phyloP scores from a whole-genome alignment of 495 filamentous ascomycete species.

The Cercophora newfieldiana region DNA sequence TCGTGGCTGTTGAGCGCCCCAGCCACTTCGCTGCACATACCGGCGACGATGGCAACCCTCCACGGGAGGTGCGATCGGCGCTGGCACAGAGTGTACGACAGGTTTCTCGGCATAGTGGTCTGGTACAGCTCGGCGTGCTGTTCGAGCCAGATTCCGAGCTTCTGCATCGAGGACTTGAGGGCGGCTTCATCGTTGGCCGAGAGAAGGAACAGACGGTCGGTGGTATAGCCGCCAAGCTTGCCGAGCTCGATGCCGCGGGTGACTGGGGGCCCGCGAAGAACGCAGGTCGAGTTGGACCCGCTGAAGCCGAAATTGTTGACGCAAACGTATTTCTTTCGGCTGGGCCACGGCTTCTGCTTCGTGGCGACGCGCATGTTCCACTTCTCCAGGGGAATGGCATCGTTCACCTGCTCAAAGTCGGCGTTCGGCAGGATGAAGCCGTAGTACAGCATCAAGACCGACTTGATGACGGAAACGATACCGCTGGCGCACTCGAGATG shows the following conservation, averaged over 20 bases:
- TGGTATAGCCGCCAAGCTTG: constrained; percentile 33
- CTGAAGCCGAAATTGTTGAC: constrained; percentile 54
- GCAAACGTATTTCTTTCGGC: constrained; percentile 41
- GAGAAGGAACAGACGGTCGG: constrained; percentile 46
- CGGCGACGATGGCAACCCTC: constrained; percentile 42
- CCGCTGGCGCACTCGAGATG: constrained; percentile 60
- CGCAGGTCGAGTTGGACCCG: constrained; percentile 44
- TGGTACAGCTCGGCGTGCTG: constrained; percentile 54
- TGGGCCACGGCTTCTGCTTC: constrained; percentile 36
- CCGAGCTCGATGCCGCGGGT: constrained; percentile 37
- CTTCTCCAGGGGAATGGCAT: constrained; percentile 47
- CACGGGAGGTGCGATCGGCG: constrained; percentile 45
- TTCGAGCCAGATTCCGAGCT: constrained; percentile 50
- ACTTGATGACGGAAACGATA: constrained; percentile 60
- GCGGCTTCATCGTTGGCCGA: constrained; percentile 51
- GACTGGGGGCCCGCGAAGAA: constrained; percentile 38
- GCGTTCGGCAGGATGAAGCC: constrained; percentile 53
- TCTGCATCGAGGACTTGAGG: constrained; percentile 38
- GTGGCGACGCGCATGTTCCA: constrained; percentile 40
- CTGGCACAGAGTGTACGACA: constrained; percentile 48
- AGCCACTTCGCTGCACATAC: constrained; percentile 43
- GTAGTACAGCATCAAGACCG: constrained; percentile 58
- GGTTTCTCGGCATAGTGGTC: constrained; percentile 43
- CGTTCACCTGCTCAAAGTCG: constrained; percentile 48
- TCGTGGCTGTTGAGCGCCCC: constrained; percentile 39